phyloP scores from a whole-genome alignment of 1,284 basidiomycete species.

The Apiotrichum veenhuisii region DNA sequence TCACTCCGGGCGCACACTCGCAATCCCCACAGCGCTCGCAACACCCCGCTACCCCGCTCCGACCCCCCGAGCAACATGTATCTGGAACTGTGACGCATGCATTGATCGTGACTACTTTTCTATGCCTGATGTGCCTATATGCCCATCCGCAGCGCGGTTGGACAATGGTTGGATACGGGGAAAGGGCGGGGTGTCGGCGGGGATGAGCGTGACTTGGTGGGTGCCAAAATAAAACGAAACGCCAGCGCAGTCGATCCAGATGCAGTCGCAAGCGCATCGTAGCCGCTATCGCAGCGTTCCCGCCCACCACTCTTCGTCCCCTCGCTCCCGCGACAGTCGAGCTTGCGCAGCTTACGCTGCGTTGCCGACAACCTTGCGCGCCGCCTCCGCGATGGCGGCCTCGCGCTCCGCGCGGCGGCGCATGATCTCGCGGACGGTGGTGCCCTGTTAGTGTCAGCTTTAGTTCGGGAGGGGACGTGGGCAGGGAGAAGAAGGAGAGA shows the following conservation, averaged over 20 bases:
- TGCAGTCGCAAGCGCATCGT: too few relatives aligned
- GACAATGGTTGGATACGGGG: background rate
- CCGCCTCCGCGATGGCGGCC: slow-evolving; percentile 47
- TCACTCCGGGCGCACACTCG: too few relatives aligned
- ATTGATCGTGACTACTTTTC: slow-evolving; percentile 7
- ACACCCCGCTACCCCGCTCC: background rate
- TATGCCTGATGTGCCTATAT: background rate
- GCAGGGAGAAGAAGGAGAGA: too few relatives aligned
- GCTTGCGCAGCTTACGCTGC: background rate
- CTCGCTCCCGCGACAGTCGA: too few relatives aligned
- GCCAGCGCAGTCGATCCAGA: too few relatives aligned
- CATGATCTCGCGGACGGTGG: slow-evolving; percentile 44
- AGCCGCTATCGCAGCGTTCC: too few relatives aligned
- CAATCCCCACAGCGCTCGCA: too few relatives aligned
- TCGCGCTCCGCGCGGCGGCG: slow-evolving; percentile 57
- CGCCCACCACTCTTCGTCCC: too few relatives aligned
- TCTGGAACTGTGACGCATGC: slow-evolving; percentile 3
- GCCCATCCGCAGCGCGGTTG: background rate
- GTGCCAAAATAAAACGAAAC: too few relatives aligned
- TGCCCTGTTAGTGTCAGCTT: slow-evolving; percentile 35
- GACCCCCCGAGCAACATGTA: background rate
- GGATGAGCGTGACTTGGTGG: too few relatives aligned
- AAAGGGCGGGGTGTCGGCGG: background rate
- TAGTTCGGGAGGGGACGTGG: too few relatives aligned
- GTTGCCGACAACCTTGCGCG: background rate